phyloP scores from a whole-genome alignment of 768 basidiomycete species.

The Russula compacta region DNA sequence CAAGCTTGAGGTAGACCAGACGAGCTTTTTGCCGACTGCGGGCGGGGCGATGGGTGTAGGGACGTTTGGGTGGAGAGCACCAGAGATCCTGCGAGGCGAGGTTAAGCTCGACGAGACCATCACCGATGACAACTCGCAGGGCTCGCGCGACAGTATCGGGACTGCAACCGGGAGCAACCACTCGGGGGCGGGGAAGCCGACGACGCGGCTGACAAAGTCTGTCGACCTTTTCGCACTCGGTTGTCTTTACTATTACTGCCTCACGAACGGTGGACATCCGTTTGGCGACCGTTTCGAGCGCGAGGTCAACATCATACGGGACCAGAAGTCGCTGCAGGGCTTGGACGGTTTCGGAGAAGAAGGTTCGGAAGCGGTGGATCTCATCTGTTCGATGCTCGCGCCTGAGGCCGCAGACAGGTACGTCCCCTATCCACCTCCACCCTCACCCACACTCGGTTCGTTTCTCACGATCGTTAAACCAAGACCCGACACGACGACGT shows the following conservation, averaged over 20 bases:
- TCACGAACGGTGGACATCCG: conserved; percentile 87
- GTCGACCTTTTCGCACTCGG: conserved; percentile 97
- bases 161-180: conserved; percentile 34
- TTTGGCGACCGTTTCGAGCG: conserved; percentile 90
- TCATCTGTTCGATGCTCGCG: conserved; percentile 73
- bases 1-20: conserved; percentile 91
- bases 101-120: conserved; percentile 80
- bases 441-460: background rate
- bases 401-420: conserved; percentile 69
- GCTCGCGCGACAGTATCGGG: conserved; percentile 55
- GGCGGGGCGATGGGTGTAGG: conserved; percentile 87
- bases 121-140: conserved; percentile 54
- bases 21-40: conserved; percentile 87
- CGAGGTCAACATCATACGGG: conserved; percentile 88
- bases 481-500: conserved; percentile 84
- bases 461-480: background rate
- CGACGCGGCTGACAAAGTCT: conserved; percentile 74
- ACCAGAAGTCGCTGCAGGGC: conserved; percentile 58
- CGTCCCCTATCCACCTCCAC: conserved; percentile 1
- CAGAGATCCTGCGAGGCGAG: conserved; percentile 89
- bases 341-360: conserved; percentile 85
- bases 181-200: conserved; percentile 37
- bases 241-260: conserved; percentile 88
- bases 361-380: conserved; percentile 78
- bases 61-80: conserved; percentile 95